Conservation (phyloP, 1,139 yeast genomes). For the Protomyces macrosporus region DNA sequence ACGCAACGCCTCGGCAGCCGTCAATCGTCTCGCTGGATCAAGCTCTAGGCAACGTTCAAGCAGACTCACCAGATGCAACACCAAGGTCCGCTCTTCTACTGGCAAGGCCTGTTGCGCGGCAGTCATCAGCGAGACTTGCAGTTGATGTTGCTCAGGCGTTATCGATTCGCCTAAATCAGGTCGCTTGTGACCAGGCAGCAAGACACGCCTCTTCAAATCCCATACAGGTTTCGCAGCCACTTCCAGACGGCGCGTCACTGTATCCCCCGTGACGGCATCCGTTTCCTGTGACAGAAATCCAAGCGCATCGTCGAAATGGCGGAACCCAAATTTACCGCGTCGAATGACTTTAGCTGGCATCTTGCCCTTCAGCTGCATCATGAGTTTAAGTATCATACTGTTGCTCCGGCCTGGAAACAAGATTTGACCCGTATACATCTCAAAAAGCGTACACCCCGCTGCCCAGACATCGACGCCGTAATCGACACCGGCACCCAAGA, state of each 20-base stretch:
- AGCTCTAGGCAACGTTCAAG: conserved; percentile 65
- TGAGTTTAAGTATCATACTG: conserved; percentile 39
- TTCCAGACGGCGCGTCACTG: conserved; percentile 28
- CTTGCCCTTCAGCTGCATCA: conserved; percentile 39
- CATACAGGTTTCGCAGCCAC: conserved; percentile 27
- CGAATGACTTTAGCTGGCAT: conserved; percentile 38
- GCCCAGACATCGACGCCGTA: conserved; percentile 85
- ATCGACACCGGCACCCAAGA: conserved; percentile 83
- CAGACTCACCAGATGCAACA: conserved; percentile 46
- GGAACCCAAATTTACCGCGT: conserved; percentile 35
- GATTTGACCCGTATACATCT: conserved; percentile 75
- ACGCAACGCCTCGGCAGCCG: conserved; percentile 59
- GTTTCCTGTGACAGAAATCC: conserved; percentile 35
- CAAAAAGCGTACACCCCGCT: conserved; percentile 85
- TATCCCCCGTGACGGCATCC: conserved; percentile 36
- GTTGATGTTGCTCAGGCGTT: no score
- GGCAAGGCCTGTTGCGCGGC: neutral
- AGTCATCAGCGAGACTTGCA: neutral
- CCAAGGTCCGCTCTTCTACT: conserved; percentile 20
- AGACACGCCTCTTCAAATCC: conserved; percentile 28
- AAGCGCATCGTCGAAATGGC: conserved; percentile 37
- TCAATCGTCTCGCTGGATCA: conserved; percentile 66
- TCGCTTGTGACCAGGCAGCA: neutral
- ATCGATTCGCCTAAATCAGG: neutral
- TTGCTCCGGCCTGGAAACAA: conserved; percentile 65